A percentile compares a stretch with the other conserved stretches of the same genome.
These are phyloP conservation scores for Candida vaughaniae DNA, from an alignment of 805 yeast genomes.

Conservation along the genomic window DNA sequence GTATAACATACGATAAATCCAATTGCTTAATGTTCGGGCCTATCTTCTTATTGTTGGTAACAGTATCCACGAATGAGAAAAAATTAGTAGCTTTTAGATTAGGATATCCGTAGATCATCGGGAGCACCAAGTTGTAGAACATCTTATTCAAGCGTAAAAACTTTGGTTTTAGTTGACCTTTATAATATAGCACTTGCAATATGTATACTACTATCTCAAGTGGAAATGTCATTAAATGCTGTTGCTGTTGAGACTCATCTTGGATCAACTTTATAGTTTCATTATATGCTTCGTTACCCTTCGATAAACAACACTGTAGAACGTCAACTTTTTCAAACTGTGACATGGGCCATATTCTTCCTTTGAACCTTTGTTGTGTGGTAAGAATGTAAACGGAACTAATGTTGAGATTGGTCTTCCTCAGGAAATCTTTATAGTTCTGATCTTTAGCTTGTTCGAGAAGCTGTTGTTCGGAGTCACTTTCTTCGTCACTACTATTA, in stretches of 20 bases:
- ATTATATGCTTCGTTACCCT: slow-evolving; percentile 22
- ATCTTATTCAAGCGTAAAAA: slow-evolving; percentile 59
- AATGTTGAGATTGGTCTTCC: slow-evolving; percentile 25
- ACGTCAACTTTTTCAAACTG: slow-evolving; percentile 53
- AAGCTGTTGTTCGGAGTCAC: slow-evolving; percentile 8
- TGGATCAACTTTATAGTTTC: slow-evolving; percentile 14
- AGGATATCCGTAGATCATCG: slow-evolving; percentile 66
- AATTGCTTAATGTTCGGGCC: slow-evolving; percentile 64
- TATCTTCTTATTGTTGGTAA: slow-evolving; percentile 46
- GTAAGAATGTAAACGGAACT: slow-evolving; percentile 35
- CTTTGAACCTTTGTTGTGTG: slow-evolving; percentile 16
- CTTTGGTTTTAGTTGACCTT: slow-evolving; percentile 41
- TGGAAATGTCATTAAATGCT: slow-evolving; percentile 29
- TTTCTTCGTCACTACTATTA: slow-evolving; percentile 24
- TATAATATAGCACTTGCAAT: slow-evolving; percentile 26
- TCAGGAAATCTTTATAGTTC: slow-evolving; percentile 24
- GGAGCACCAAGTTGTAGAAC: slow-evolving; percentile 62
- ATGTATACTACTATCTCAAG: slow-evolving; percentile 33
- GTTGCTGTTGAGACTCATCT: slow-evolving; percentile 13
- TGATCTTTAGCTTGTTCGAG: slow-evolving; percentile 12
- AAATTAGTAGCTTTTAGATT: slow-evolving; percentile 65
- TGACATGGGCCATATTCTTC: slow-evolving; percentile 48
- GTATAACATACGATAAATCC: slow-evolving; percentile 78
- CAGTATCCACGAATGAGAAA: slow-evolving; percentile 65
- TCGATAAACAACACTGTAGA: slow-evolving; percentile 30